A percentile compares a stretch with the other conserved stretches of the same genome.
Conservation (phyloP, 805 yeast species). For the Yarrowia bubula region DNA sequence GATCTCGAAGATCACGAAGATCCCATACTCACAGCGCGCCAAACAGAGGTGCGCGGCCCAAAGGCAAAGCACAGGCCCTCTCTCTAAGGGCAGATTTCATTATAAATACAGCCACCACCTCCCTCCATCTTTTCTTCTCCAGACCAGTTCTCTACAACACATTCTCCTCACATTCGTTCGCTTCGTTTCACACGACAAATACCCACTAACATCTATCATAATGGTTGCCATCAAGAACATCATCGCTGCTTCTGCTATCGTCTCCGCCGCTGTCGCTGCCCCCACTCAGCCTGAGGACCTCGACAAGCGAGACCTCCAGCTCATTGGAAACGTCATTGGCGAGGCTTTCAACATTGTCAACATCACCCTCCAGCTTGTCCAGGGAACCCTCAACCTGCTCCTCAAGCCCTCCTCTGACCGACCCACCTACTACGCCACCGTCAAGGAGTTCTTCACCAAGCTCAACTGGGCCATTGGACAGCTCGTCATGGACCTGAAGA, state of each 20-base stretch:
- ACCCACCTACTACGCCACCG: slow-evolving; percentile 25
- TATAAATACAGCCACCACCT: slow-evolving; percentile 9
- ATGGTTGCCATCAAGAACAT: slow-evolving; percentile 24
- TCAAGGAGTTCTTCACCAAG: slow-evolving; percentile 24
- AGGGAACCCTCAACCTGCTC: slow-evolving; percentile 24
- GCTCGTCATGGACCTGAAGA: slow-evolving; percentile 25
- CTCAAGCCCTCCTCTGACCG: slow-evolving; percentile 24
- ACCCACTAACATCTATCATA: slow-evolving; percentile 25
- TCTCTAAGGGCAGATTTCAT: background rate
- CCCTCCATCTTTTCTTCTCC: slow-evolving; percentile 16
- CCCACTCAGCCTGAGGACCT: slow-evolving; percentile 26
- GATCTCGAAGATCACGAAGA: slow-evolving; percentile 24
- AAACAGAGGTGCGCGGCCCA: slow-evolving; percentile 21
- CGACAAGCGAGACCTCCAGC: slow-evolving; percentile 26
- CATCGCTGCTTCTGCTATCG: slow-evolving; percentile 23
- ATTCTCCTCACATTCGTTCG: slow-evolving; percentile 21
- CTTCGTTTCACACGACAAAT: slow-evolving; percentile 25
- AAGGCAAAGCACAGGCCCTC: no score
- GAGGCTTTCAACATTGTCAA: slow-evolving; percentile 25
- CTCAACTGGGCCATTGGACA: slow-evolving; percentile 26
- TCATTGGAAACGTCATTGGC: slow-evolving; percentile 18
- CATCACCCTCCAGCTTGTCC: slow-evolving; percentile 26
- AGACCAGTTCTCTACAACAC: slow-evolving; percentile 26
- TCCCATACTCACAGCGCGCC: background rate
- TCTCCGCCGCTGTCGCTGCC: slow-evolving; percentile 26